Base-by-base conservation (phyloP, 768 basidiomycete species). In the Lactarius hatsudake region DNA sequence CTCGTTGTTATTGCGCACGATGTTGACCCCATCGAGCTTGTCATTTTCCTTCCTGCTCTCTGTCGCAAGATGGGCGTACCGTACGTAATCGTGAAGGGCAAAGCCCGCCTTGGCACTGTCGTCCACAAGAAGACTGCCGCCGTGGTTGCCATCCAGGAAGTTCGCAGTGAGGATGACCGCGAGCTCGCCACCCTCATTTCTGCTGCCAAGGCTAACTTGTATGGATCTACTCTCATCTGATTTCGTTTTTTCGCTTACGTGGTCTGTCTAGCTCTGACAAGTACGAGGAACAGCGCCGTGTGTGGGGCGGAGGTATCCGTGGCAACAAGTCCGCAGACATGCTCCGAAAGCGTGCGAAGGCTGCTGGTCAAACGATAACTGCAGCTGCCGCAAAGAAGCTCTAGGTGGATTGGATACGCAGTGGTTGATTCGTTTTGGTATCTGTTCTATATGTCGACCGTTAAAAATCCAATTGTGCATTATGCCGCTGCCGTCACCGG, bases 41-140 rank as follows among this genome's bases (percentile, higher is more conserved):
- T 99, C 71, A 87, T 99, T 80, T 98, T 93, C 89, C 85, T 98
- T 67, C 96, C 96, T 64, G 95, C 96, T 63, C 89, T 98, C 68
- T 98, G 96, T 84, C 90, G 94, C 80, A 98, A 98, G 88, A 98
- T 98, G 96, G 96, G 96, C 78, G 91, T 98, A 40, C 96, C 96
- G 48, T 98, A 98, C 81, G 93, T 95, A 71, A 97, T 99, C 72
- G 95, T 96, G 73, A 98, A 98, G 83, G 91, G 92, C 81, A 98
- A 98, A 82, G 94, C 96, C 64, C 93, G 96, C 77, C 93, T 98
- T 75, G 96, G 96, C 73, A 94, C 96, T 8, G 94, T 98, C 69
- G 94, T 96, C 48, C 93, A 97, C 86, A 97, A 97, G 88, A 98
- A 98, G 88, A 98, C 95, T 61, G 89, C 95, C 56, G 90, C 96